Conservation (phyloP, 225 moss, liverwort and hornwort species). For the Sphagnum contortum region DNA sequence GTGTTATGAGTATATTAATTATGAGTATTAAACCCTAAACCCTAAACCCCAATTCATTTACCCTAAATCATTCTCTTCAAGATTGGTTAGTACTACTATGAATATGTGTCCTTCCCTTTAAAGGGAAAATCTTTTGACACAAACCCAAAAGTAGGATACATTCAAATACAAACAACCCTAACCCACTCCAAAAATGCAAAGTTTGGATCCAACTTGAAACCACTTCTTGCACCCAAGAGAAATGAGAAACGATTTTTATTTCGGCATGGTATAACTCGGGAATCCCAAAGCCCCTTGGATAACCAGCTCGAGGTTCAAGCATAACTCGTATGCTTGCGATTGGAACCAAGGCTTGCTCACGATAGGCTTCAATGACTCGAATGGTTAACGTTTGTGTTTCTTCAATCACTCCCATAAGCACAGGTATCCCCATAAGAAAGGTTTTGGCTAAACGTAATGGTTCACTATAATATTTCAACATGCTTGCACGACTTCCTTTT, state of each 20-base stretch:
- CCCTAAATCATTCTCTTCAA: too few relatives aligned
- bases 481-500: slow-evolving; percentile 51
- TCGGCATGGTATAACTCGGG: slow-evolving; percentile 61
- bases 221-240: slow-evolving; percentile 49
- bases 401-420: slow-evolving; percentile 45
- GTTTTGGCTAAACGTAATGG: slow-evolving; percentile 37
- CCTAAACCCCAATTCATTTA: too few relatives aligned
- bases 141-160: too few relatives aligned
- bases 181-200: slow-evolving; percentile 40
- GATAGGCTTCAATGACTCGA: slow-evolving; percentile 37
- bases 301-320: slow-evolving; percentile 54
- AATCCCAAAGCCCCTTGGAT: slow-evolving; percentile 25
- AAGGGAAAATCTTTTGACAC: too few relatives aligned
- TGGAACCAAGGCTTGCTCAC: slow-evolving; percentile 36
- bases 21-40: too few relatives aligned
- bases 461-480: slow-evolving; percentile 44
- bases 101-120: too few relatives aligned
- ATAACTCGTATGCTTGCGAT: slow-evolving; percentile 38
- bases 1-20: too few relatives aligned
- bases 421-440: slow-evolving; percentile 40
- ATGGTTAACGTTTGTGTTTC: slow-evolving; percentile 66
- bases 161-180: slow-evolving; percentile 58
- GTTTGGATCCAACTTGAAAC: slow-evolving; percentile 54
- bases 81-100: too few relatives aligned
- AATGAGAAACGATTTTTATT: slow-evolving; percentile 39